Percentiles rank a stretch among this genome's conserved stretches.
Conservation (phyloP, 176 grass and related monocot genomes). For the Aegilops sharonensis region DNA sequence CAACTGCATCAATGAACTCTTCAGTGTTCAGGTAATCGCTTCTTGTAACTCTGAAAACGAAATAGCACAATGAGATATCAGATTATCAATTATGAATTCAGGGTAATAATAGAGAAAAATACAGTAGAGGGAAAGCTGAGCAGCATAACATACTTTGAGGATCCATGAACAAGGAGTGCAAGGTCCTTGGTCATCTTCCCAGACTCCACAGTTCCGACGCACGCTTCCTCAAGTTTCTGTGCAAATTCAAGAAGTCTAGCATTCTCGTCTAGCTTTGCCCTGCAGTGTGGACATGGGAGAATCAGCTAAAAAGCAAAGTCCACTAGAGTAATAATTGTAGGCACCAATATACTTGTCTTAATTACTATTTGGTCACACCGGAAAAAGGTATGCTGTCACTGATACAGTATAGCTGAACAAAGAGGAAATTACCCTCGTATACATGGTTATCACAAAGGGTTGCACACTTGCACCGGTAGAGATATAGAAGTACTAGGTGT, state of each 20-base stretch:
- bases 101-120: neutral
- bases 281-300: conserved; percentile 26
- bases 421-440: neutral
- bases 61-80: neutral
- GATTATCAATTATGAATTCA: neutral
- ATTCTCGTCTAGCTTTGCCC: conserved; percentile 93
- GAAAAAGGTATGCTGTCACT: neutral
- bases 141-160: conserved; percentile 59
- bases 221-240: conserved; percentile 84
- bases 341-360: neutral
- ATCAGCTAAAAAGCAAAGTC: neutral
- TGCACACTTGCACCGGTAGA: neutral
- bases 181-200: conserved; percentile 99
- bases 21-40: conserved; percentile 82
- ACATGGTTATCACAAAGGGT: neutral
- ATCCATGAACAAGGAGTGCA: conserved; percentile 85
- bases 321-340: neutral
- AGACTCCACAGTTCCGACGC: conserved; percentile 81
- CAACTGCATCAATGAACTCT: conserved; percentile 90
- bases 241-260: conserved; percentile 75
- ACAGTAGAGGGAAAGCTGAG: neutral
- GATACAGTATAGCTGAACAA: neutral
- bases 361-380: conserved; percentile 5
- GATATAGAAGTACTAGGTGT: neutral
- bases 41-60: conserved; percentile 57